A percentile compares a stretch with the other conserved stretches of the same genome.
Evolutionary conservation across 1,139 yeast genomes (phyloP).

Genomic region (Protomyces macrosporus): DNA sequence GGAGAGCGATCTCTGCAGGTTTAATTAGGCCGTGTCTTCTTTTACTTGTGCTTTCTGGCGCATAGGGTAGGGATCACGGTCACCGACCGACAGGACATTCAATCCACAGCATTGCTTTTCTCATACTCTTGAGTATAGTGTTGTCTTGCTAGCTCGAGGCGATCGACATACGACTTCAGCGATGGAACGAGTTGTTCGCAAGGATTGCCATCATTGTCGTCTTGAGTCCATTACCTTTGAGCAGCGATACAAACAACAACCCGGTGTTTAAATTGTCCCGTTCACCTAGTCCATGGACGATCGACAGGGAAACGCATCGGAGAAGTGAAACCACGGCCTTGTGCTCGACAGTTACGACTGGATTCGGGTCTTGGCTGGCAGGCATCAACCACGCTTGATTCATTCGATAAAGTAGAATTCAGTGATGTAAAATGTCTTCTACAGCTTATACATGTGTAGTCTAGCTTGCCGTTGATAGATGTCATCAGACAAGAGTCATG

Average conservation of each 20-base stretch:
- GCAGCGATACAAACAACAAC: no score
- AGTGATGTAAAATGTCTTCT: slow-evolving; percentile 23
- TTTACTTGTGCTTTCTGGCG: background rate
- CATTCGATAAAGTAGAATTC: slow-evolving; percentile 11
- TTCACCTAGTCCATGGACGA: slow-evolving; percentile 18
- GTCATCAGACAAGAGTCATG: background rate
- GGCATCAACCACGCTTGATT: slow-evolving; percentile 26
- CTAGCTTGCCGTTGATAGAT: background rate
- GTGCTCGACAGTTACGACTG: background rate
- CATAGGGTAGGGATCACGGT: background rate
- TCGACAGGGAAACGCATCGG: slow-evolving; percentile 26
- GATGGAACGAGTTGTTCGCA: no score
- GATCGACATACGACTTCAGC: no score
- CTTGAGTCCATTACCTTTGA: no score
- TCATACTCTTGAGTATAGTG: no score
- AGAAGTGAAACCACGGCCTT: slow-evolving; percentile 5
- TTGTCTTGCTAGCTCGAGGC: no score
- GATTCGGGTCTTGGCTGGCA: background rate
- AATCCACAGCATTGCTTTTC: background rate
- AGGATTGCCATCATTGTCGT: no score
- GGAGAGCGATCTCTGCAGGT: background rate
- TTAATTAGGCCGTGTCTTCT: background rate
- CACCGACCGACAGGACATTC: background rate
- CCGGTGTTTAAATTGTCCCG: slow-evolving; percentile 26
- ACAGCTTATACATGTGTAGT: background rate